Percentiles rank a stretch among this genome's conserved stretches.
Evolutionary conservation across 805 yeast genomes (phyloP).

Genomic region (Hyphopichia homilentoma): DNA sequence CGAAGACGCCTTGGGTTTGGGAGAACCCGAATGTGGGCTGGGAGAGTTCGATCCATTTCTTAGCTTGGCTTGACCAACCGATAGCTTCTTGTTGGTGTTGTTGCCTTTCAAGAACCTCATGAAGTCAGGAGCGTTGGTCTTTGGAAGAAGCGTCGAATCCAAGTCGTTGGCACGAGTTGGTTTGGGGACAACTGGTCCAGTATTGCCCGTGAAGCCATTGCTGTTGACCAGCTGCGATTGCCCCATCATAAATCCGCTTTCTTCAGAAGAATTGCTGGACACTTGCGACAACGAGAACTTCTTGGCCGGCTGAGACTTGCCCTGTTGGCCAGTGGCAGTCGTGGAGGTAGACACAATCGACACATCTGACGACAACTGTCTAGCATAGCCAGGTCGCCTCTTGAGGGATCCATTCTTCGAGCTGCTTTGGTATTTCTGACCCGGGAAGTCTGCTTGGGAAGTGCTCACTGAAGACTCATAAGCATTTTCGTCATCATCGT

Average conservation of each 20-base stretch:
- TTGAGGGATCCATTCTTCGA: constrained; percentile 1
- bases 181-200: background rate
- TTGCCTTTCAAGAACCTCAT: background rate
- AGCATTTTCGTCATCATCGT: constrained; percentile 31
- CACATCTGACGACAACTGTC: constrained; percentile 33
- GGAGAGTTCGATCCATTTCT: constrained; percentile 1
- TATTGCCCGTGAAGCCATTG: background rate
- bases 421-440: constrained; percentile 7
- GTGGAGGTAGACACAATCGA: constrained; percentile 31
- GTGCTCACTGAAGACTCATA: constrained; percentile 37
- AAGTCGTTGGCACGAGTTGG: background rate
- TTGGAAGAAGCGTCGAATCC: constrained; percentile 1
- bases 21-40: constrained; percentile 1
- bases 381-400: constrained; percentile 23
- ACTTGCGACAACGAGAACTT: constrained; percentile 29
- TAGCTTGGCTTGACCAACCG: background rate
- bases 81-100: too few relatives aligned
- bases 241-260: constrained; percentile 14
- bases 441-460: constrained; percentile 24
- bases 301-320: constrained; percentile 14
- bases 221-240: background rate
- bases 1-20: background rate
- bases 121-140: background rate
- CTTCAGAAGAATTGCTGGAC: constrained; percentile 37
- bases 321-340: constrained; percentile 13